A percentile compares a stretch with the other conserved stretches of the same genome.
These are phyloP conservation scores for Didymella pomorum DNA, from an alignment of 2,329 filamentous ascomycete genomes.

Conservation along the genomic window DNA sequence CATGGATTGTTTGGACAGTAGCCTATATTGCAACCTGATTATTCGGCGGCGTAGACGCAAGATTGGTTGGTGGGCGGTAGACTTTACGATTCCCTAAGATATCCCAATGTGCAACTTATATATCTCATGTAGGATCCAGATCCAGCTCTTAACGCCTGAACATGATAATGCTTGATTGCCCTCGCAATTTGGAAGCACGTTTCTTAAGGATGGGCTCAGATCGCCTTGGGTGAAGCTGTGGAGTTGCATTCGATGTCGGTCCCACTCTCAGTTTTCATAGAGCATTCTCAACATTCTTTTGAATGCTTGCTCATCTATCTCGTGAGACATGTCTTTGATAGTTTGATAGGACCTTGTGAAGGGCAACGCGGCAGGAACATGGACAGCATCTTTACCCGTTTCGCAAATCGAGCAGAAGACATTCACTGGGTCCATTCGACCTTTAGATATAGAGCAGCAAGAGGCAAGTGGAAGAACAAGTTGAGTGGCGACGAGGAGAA, in stretches of 20 bases:
- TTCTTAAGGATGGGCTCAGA: no score
- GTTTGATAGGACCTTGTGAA: background rate
- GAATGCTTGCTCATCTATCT: background rate
- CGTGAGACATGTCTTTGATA: background rate
- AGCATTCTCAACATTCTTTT: background rate
- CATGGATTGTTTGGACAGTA: constrained; percentile 9
- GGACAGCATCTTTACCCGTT: no score
- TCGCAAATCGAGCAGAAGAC: no score
- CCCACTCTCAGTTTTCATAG: no score
- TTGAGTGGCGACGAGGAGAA: background rate
- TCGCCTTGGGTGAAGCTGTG: no score
- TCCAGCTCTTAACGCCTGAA: no score
- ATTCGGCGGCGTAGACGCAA: constrained; percentile 9
- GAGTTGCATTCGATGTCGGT: no score
- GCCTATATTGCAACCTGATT: background rate
- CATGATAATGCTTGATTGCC: no score
- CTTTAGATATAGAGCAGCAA: background rate
- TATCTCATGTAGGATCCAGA: background rate
- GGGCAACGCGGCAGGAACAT: no score
- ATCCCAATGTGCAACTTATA: background rate
- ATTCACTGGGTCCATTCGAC: no score
- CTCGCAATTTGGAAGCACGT: background rate
- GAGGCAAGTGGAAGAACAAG: background rate
- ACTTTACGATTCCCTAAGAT: constrained; percentile 4
- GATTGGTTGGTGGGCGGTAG: constrained; percentile 7